These are phyloP conservation scores for Rhododendron ovatum DNA, from an alignment of 148 eudicot species.

Conservation along the genomic window DNA sequence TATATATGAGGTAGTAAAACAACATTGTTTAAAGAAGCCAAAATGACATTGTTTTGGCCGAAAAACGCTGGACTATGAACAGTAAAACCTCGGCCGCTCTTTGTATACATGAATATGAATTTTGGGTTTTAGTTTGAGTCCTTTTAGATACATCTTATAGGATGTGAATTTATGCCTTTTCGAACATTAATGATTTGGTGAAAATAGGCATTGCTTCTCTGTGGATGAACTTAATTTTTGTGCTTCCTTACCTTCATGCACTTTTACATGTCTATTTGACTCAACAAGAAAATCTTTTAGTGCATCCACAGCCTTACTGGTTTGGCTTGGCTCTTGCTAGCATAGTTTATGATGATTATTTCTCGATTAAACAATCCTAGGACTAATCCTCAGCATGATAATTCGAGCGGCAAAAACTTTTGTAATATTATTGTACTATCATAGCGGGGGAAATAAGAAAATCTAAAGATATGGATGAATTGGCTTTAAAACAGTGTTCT, in stretches of 20 bases:
- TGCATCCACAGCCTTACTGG: background rate
- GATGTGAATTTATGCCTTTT: background rate
- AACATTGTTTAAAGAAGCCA: background rate
- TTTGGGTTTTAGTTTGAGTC: background rate
- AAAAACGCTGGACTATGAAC: background rate
- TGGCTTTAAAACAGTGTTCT: background rate
- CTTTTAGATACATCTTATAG: background rate
- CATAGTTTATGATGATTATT: background rate
- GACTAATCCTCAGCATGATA: background rate
- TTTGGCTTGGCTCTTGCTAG: background rate
- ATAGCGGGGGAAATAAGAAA: background rate
- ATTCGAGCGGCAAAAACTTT: background rate
- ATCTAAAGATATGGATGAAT: background rate
- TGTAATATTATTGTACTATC: background rate
- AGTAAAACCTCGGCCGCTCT: background rate
- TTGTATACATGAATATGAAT: background rate
- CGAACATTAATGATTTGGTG: background rate
- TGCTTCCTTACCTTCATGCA: background rate
- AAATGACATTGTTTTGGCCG: background rate
- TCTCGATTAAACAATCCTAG: background rate
- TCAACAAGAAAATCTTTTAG: background rate
- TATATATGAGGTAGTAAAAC: background rate
- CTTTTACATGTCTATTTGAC: background rate
- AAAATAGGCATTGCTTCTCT: background rate
- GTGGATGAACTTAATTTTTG: background rate